Evolutionary conservation across 2,329 filamentous ascomycete genomes (phyloP), one percentile per base, ranked within the genome.

Genomic region (Ophiognomonia clavigignenti-juglandacearum): DNA sequence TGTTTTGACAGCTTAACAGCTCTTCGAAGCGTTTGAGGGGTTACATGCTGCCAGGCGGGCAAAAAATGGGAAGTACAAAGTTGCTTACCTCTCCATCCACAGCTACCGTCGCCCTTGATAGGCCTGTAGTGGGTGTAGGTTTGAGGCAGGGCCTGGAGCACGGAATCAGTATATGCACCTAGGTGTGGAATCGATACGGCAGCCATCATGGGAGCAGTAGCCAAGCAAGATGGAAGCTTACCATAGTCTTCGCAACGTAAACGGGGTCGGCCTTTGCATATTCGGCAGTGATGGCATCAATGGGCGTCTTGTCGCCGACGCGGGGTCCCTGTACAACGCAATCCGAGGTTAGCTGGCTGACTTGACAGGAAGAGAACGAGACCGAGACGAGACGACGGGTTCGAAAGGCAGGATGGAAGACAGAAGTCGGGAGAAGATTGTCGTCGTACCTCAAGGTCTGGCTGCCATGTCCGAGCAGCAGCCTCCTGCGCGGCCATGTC

Each of bases 41-140:
- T 35, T 27, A 27, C 20, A n/a, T n/a, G n/a, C n/a, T n/a, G n/a
- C n/a, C n/a, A n/a, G n/a, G n/a, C n/a, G n/a, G n/a, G 31, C 20
- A 29, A 14, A 13, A 19, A 9, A 9, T 10, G 6, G 6, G 20
- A 26, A 14, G 9, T 32, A 9, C 18, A 14, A 39, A 10, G n/a
- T 19, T 23, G 71, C 83, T 73, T 76, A 96, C 92, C 93, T 85
- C 92, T 82, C 92, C 93, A 97, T 60, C 92, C 93, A 68, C 93
- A 97, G 64, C 95, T 95, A 50, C 93, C 93, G 69, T 97, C 92
- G 44, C 93, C 92, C 66, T 86, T 84, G 64, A 96, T 82, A 10
- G 85, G 85, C 46, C 93, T 88, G 62, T 92, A 96, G 63, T 90
- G 84, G 18, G 88, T 87, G 65, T 95, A 96, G 47, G 85, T 88